Base-by-base conservation (phyloP, 2,329 filamentous ascomycete genomes). In the Drechslerella dactyloides region DNA sequence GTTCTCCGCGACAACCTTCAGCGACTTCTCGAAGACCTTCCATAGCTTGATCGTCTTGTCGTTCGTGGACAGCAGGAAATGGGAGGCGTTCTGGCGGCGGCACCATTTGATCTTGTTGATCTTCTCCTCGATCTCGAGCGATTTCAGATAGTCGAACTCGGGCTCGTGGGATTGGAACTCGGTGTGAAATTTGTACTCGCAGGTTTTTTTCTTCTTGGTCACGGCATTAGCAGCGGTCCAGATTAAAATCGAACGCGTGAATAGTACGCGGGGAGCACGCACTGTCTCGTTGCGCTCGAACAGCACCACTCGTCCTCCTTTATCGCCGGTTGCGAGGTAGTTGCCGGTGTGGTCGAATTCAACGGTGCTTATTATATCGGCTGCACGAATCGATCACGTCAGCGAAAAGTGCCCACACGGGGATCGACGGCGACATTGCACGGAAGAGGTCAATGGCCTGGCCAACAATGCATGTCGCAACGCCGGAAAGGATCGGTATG, bases 81-180 rank as follows among this genome's bases (percentile, higher is more conserved):
- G 94, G 63, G 94, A 97, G 73, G 93, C 90, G 84, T 99, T 99
- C 82, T 97, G 93, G 82, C 94, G 89, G 79, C 90, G 89, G 81
- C 94, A 99, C 94, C 94, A 99, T 82, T 97, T 99, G 83, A 99
- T 99, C 85, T 99, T 99, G 86, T 99, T 99, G 85, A 99, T 99
- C 84, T 99, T 99, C 82, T 99, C 94, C 85, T 99, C 94, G 79
- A 99, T 99, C 82, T 99, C 94, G 77, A 99, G 86, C 35, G 94
- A 99, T 82, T 99, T 99, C 75, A 99, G 87, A 81, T 99, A 99
- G 81, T 99, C 94, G 81, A 99, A 99, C 82, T 99, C 94, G 74
- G 94, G 94, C 80, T 99, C 94, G 83, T 99, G 94, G 77, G 94
- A 99, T 83, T 99, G 94, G 78, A 99, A 99, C 80, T 99, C 94